Evolutionary conservation across 75 land plant genomes (phyloP), one percentile per base, ranked within the genome.

Genomic region (Picea sitchensis): DNA sequence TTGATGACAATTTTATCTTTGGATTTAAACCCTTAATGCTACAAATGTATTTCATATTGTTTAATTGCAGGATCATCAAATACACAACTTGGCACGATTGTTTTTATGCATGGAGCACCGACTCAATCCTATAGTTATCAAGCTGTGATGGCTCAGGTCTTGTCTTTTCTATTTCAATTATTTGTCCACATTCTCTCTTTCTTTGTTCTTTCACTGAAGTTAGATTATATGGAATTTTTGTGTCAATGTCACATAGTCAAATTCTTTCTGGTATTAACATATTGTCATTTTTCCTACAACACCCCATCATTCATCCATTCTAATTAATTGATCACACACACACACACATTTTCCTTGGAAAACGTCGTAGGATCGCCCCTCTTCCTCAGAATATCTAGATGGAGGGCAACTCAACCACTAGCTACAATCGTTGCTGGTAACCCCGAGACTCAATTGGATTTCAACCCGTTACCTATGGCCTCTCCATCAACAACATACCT

Each of bases 91-190:
- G 96, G 98, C 32, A 97, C 94, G 18, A 75, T 97, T 67, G 79
- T 97, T n/a, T 95, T 97, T 79, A 80, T 97, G 57, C 99, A 97
- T 85, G 99, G 99, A 26, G 98, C 99, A 77, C 99, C 99, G 76
- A 87, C 96, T 38, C 98, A 95, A 69, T 97, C 99, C 60, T 97
- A 86, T 64, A 93, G 99, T 79, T 97, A 97, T 77, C 86, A 93
- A 65, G 89, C 77, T 68, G 99, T 97, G 36, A 89, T 96, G 91
- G 89, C 93, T 61, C 90, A 96, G 98, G 99, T 96, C 31, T 41
- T 32, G 76, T 79, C 34, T 79, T 67, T 15, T 76, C 23, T 32
- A 76, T 78, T 41, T 61, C 64, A 12, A 51, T 77, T 21, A 9
- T 15, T 76, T 78, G 11, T 71, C 47, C 9, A 4, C 54, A 38